Evolutionary conservation across 2,329 filamentous ascomycete species (phyloP), one percentile per base, ranked within the genome.

Genomic region (Penicillium frequentans): DNA sequence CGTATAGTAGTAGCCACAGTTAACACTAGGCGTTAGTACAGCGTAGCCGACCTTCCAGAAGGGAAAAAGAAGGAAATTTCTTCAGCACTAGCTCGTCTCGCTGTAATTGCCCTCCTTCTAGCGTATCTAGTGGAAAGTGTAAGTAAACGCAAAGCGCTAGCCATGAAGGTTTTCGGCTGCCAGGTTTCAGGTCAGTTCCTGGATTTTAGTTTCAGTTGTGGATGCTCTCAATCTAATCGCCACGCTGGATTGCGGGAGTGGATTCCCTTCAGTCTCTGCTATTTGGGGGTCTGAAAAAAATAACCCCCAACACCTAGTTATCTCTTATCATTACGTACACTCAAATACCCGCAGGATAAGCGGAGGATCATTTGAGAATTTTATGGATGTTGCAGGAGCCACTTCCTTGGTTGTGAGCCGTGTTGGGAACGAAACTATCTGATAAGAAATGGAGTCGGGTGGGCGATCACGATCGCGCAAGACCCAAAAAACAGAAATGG

Each of bases 321-420:
- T 13, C 16, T 27, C 37, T 55, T 55, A 46, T 52, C 16, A 49
- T 60, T 63, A 62, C 59, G 57, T 63, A 63, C 55, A 23, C 46
- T 14, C 23, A 31, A 49, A 26, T 49, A 27, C 26, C 26, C 49
- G 35, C 19, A 24, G 49, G n/a, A 21, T 19, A 49, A 49, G 5
- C 19, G 46, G 24, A 19, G 46, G 50, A 39, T 53, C 43, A 29
- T 16, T 31, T 53, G 42, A 24, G 21, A 6, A 8, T 24, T 19
- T 35, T 45, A 45, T 11, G 19, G 14, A 46, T n/a, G 23, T 23
- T 48, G 7, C 16, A 16, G 23, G 45, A 43, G 48, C 56, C 63
- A 60, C 60, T 65, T 62, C 49, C 55, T 56, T 57, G 58, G 55
- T 52, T 48, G 45, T 49, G 39, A 58, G 55, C 55, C 52, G 55